A percentile compares a stretch with the other conserved stretches of the same genome.
These are phyloP conservation scores for Epichloe festucae DNA, from an alignment of 2,329 filamentous ascomycete genomes.

Conservation along the genomic window DNA sequence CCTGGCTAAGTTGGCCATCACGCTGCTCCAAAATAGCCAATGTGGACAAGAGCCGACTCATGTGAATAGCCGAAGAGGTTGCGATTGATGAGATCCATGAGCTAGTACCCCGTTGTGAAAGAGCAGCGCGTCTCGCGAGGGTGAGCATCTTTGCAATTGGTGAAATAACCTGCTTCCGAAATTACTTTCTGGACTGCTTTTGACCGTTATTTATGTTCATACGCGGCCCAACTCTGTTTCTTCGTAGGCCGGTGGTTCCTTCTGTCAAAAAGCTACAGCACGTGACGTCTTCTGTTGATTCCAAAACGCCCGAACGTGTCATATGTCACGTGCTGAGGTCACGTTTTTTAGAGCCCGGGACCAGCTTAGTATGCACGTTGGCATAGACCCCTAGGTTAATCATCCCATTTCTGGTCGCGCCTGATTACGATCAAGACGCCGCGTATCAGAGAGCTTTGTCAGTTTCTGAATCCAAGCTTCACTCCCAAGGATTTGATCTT, in stretches of 20 bases:
- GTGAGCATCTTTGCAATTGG: constrained; percentile 17
- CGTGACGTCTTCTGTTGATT: background rate
- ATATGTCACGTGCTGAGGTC: background rate
- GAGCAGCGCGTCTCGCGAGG: constrained; percentile 16
- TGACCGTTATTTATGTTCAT: background rate
- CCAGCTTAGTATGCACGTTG: background rate
- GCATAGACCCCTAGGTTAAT: background rate
- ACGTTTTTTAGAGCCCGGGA: background rate
- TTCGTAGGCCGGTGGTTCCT: background rate
- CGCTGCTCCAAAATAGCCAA: constrained; percentile 87
- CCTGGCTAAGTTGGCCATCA: constrained; percentile 71
- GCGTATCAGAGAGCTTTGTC: constrained; percentile 11
- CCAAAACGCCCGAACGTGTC: background rate
- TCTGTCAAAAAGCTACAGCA: background rate
- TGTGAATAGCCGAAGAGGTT: background rate
- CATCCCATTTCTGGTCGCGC: constrained; percentile 15
- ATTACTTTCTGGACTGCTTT: background rate
- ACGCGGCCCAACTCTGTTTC: constrained; percentile 13
- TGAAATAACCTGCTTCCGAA: background rate
- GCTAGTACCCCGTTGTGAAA: constrained; percentile 2
- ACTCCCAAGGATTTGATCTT: too few relatives aligned
- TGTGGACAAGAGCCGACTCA: constrained; percentile 48
- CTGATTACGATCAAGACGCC: constrained; percentile 26
- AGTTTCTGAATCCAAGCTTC: background rate
- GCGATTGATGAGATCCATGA: background rate